phyloP scores from a whole-genome alignment of 352 stramenopile species.

The Phytopythium helicoides region DNA sequence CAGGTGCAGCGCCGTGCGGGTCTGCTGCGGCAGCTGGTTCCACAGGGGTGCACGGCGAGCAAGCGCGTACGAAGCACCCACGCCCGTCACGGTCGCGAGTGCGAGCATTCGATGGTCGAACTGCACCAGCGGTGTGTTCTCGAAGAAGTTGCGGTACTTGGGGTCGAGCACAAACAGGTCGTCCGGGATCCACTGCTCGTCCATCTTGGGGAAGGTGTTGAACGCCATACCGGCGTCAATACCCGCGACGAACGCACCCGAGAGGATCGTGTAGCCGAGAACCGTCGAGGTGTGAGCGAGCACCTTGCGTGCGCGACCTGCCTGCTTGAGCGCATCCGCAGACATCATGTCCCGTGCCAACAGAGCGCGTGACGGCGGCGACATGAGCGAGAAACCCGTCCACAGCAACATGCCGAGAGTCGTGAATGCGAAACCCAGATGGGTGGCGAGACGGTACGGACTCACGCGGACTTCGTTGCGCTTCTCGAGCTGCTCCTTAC shows the following conservation, averaged over 20 bases:
- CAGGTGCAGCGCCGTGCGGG: constrained; percentile 77
- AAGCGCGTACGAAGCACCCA: constrained; percentile 60
- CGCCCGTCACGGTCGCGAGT: constrained; percentile 85
- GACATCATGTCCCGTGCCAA: constrained; percentile 80
- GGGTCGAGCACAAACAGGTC: constrained; percentile 90
- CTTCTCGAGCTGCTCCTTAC: constrained; percentile 68
- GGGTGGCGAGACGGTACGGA: constrained; percentile 95
- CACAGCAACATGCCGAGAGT: constrained; percentile 95
- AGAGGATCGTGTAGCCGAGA: constrained; percentile 82
- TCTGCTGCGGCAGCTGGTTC: constrained; percentile 79
- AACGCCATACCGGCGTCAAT: constrained; percentile 98
- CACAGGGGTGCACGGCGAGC: constrained; percentile 74
- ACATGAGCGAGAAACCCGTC: constrained; percentile 92
- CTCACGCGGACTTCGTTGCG: constrained; percentile 96
- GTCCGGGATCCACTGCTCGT: constrained; percentile 92
- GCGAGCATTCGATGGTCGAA: constrained; percentile 97
- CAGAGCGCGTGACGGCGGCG: constrained; percentile 57
- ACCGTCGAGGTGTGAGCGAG: constrained; percentile 57
- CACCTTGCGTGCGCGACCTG: constrained; percentile 59
- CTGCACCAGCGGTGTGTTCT: constrained; percentile 99
- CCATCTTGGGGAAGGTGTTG: constrained; percentile 98
- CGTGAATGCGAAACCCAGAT: constrained; percentile 96
- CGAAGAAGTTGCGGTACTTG: constrained; percentile 95
- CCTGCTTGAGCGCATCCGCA: constrained; percentile 68
- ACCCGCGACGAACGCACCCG: constrained; percentile 96